These are phyloP conservation scores for Westerdykella aurantiaca DNA, from an alignment of 2,329 filamentous ascomycete species.

Conservation along the genomic window DNA sequence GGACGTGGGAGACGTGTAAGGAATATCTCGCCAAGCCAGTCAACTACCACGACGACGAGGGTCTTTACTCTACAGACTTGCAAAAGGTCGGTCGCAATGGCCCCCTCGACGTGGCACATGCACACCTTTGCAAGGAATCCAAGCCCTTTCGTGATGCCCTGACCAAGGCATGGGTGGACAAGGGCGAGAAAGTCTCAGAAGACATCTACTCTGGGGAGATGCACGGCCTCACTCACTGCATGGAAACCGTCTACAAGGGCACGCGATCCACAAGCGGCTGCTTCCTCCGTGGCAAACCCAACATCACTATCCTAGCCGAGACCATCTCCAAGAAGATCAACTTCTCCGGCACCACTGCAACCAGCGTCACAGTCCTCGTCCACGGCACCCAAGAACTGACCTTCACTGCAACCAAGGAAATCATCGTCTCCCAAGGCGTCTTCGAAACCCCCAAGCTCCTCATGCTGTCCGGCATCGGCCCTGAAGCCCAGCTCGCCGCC, in stretches of 20 bases:
- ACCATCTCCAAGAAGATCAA: constrained; percentile 51
- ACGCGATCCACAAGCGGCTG: constrained; percentile 49
- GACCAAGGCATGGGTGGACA: constrained; percentile 50
- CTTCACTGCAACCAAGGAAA: constrained; percentile 12
- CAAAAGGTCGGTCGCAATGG: constrained; percentile 49
- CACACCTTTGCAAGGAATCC: constrained; percentile 50
- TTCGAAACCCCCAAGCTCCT: constrained; percentile 59
- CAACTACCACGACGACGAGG: constrained; percentile 53
- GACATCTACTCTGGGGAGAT: constrained; percentile 54
- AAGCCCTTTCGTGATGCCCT: constrained; percentile 48
- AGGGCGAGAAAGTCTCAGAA: constrained; percentile 47
- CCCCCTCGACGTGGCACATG: constrained; percentile 51
- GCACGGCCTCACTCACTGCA: constrained; percentile 49
- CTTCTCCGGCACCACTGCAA: constrained; percentile 43
- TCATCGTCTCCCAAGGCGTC: constrained; percentile 39
- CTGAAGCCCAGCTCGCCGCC: constrained; percentile 46
- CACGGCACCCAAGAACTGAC: constrained; percentile 39
- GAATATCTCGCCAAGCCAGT: constrained; percentile 51
- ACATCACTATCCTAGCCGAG: constrained; percentile 48
- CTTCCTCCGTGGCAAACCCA: constrained; percentile 50
- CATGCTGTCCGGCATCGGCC: constrained; percentile 57
- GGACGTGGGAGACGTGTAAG: constrained; percentile 51
- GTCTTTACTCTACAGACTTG: constrained; percentile 43
- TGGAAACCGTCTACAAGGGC: constrained; percentile 56
- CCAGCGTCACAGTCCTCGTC: constrained; percentile 46